These are phyloP conservation scores for Globisporangium paddicum DNA, from an alignment of 352 stramenopile species.

Conservation along the genomic window DNA sequence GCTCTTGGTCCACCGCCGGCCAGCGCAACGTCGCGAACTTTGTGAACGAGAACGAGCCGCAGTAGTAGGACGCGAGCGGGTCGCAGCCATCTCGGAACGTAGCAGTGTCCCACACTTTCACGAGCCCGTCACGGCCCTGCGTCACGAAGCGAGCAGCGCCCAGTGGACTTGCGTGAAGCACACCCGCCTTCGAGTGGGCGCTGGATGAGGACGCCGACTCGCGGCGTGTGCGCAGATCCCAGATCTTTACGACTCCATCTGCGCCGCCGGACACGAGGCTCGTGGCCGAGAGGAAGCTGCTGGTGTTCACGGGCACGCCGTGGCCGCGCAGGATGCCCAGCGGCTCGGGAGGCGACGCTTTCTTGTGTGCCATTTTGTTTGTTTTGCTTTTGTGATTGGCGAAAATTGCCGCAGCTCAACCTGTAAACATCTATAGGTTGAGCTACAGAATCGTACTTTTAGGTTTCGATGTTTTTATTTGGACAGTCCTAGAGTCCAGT, in stretches of 20 bases:
- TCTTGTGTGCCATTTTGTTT: neutral
- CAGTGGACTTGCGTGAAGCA: constrained; percentile 40
- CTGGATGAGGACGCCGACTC: constrained; percentile 26
- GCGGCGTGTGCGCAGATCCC: constrained; percentile 58
- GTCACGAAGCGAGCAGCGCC: constrained; percentile 35
- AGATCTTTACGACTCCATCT: constrained; percentile 70
- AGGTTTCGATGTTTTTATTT: too few relatives aligned
- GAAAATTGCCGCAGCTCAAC: too few relatives aligned
- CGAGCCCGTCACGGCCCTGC: constrained; percentile 66
- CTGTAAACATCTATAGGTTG: too few relatives aligned
- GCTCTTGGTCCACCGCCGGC: neutral
- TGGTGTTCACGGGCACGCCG: constrained; percentile 48
- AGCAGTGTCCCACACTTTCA: constrained; percentile 58
- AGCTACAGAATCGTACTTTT: too few relatives aligned
- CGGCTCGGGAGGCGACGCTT: constrained; percentile 27
- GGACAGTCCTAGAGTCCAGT: too few relatives aligned
- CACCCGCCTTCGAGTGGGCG: constrained; percentile 69
- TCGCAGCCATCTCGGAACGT: constrained; percentile 17
- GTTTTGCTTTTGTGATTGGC: neutral
- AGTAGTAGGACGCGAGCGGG: constrained; percentile 40
- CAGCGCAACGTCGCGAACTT: constrained; percentile 51
- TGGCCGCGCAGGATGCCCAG: constrained; percentile 69
- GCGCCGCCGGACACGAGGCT: constrained; percentile 45
- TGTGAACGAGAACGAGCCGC: constrained; percentile 62
- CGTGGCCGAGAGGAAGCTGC: constrained; percentile 38